Evolutionary conservation across 306 rosid species (phyloP).

Genomic region (Pachyrhizus erosus): DNA sequence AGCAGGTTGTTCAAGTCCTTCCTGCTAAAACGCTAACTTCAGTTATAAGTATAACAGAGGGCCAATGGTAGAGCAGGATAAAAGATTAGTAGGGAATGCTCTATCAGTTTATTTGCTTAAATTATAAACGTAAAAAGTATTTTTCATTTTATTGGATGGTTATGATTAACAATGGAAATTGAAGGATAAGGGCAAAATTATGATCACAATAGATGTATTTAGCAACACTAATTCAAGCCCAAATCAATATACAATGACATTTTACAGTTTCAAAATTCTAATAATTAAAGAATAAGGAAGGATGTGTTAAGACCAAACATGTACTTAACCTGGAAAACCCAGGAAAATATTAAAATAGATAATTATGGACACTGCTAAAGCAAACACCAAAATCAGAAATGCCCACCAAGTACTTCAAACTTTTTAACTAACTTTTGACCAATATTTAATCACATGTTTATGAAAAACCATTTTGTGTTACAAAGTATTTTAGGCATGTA

Average conservation of each 20-base stretch:
- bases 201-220: slow-evolving; percentile 12
- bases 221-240: not conserved
- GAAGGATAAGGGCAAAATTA: slow-evolving; percentile 32
- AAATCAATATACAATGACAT: slow-evolving; percentile 4
- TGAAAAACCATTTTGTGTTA: not conserved
- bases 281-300: slow-evolving; percentile 10
- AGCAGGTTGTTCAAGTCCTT: slow-evolving; percentile 75
- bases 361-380: not conserved
- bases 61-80: slow-evolving; percentile 28
- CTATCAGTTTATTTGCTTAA: slow-evolving; percentile 26
- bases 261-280: not conserved
- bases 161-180: slow-evolving; percentile 2
- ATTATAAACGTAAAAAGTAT: slow-evolving; percentile 21
- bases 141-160: slow-evolving; percentile 30
- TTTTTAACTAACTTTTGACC: not conserved
- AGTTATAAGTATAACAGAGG: slow-evolving; percentile 38
- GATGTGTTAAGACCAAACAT: not conserved
- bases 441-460: not conserved
- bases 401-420: not conserved
- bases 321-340: not conserved
- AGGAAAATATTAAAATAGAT: not conserved
- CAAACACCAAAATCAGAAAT: not conserved
- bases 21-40: slow-evolving; percentile 61
- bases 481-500: not conserved
- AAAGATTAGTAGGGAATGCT: slow-evolving; percentile 30